Evolutionary conservation across 768 basidiomycete genomes (phyloP), one percentile per base, ranked within the genome.

Genomic region (Mycena galopus): DNA sequence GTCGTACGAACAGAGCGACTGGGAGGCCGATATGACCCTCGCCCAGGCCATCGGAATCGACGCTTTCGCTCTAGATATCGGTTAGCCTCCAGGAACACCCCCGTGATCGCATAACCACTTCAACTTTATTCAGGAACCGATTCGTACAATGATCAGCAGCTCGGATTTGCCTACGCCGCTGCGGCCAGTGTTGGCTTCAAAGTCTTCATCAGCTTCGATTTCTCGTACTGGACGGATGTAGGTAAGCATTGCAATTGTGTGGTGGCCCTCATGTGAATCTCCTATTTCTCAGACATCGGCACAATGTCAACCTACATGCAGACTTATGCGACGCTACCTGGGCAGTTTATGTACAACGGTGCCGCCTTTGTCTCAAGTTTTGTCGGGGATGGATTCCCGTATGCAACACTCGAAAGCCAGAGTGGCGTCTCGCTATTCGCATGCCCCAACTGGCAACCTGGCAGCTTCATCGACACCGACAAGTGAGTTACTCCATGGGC

Each of bases 191-290:
- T 58, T 37, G 33, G 19, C n/a, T 58, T 58, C 33, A 58, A 58
- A 35, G 57, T 58, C n/a, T 58, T 58, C 33, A 37, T 58, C n/a
- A 58, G 57, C 57, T 37, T 58, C 33, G 57, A 58, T 23, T 58
- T 58, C 32, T 14, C 33, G 33, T 58, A 58, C n/a, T 58, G 57
- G 57, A 12, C 33, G 9, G 7, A 21, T 58, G 57, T 7, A 25
- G 23, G 57, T 58, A 29, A 58, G 51, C 19, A 17, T 29, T 29
- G 27, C 25, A n/a, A 14, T 16, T 53, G 10, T 25, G 8, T 51
- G 42, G 47, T 50, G 9, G n/a, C 1, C 9, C 47, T 23, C 51
- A 29, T n/a, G 5, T 27, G 27, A 29, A 29, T 6, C 14, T 10
- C 16, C 23, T 57, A 3, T 29, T 35, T 1, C 35, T n/a, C n/a